A percentile compares a stretch with the other conserved stretches of the same genome.
Conservation (phyloP, 495 filamentous ascomycete species). For the Glonium stellatum region DNA sequence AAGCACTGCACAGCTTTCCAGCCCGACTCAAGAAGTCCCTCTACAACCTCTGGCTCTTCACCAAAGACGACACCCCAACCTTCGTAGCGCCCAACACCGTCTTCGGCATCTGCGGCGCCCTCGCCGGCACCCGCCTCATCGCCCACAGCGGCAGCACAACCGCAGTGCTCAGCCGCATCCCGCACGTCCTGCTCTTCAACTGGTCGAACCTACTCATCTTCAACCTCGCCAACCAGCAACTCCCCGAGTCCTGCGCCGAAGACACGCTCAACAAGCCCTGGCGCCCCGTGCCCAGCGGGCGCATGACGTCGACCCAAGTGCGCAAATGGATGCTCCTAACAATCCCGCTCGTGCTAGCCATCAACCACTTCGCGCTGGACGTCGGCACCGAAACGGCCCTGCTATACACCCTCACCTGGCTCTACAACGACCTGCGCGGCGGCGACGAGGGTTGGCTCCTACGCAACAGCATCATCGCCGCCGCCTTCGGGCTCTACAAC, state of each 20-base stretch:
- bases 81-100: constrained; percentile 14
- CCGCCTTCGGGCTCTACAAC: constrained; percentile 37
- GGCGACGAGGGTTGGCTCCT: constrained; percentile 39
- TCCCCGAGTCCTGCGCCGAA: constrained; percentile 42
- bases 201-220: constrained; percentile 40
- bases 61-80: constrained; percentile 8
- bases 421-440: constrained; percentile 51
- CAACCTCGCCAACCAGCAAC: constrained; percentile 47
- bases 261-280: constrained; percentile 55
- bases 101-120: constrained; percentile 14
- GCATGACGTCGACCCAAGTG: constrained; percentile 38
- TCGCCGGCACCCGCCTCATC: background rate
- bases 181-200: constrained; percentile 15
- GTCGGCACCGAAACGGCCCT: constrained; percentile 32
- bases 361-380: constrained; percentile 34
- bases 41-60: constrained; percentile 21
- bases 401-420: constrained; percentile 40
- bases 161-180: background rate
- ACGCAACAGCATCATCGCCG: constrained; percentile 44
- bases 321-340: constrained; percentile 33
- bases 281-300: constrained; percentile 45
- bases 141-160: background rate
- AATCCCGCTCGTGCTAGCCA: constrained; percentile 34
- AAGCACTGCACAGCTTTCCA: no score
- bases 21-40: background rate